Evolutionary conservation across 257 asterid genomes (phyloP).

Genomic region (Solanum chilense): DNA sequence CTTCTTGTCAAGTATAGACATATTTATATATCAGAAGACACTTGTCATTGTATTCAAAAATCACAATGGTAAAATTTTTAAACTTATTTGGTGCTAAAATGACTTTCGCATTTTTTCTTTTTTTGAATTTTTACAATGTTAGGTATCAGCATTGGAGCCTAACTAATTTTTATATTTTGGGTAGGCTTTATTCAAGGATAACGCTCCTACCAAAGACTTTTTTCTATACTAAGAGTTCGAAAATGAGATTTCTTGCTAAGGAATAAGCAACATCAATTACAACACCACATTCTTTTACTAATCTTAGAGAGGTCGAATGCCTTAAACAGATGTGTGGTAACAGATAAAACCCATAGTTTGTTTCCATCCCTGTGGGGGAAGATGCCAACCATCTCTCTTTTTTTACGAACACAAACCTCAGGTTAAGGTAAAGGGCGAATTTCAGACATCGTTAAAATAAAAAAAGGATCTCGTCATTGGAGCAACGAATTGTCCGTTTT

Average conservation of each 20-base stretch:
- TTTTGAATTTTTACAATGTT: no score
- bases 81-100: background rate
- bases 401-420: background rate
- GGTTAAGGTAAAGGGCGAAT: background rate
- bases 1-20: background rate
- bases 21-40: background rate
- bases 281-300: background rate
- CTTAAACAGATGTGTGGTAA: background rate
- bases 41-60: background rate
- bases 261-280: background rate
- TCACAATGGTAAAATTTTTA: background rate
- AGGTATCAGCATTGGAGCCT: background rate
- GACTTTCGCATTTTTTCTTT: background rate
- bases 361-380: background rate
- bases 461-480: no score
- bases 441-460: no score
- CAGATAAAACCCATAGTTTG: no score
- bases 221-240: background rate
- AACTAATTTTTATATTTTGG: background rate
- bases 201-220: background rate
- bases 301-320: background rate
- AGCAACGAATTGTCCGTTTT: background rate
- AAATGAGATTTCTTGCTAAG: background rate
- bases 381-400: background rate
- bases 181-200: background rate